Evolutionary conservation across 148 eudicot genomes (phyloP).

Genomic region (Rhododendron henanense): DNA sequence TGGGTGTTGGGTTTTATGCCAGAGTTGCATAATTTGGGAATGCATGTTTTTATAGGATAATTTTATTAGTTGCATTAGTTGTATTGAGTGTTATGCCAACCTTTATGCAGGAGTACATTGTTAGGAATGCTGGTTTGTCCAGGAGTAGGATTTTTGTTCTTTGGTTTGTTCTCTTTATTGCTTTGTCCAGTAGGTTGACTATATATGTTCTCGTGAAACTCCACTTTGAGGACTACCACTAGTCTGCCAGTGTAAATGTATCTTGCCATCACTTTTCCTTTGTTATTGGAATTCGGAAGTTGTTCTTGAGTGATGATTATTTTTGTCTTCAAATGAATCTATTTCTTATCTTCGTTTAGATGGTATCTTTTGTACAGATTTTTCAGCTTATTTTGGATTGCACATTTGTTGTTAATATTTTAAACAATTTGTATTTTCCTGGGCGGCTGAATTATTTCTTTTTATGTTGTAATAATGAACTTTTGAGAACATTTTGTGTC

Average conservation of each 20-base stretch:
- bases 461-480: neutral
- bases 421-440: neutral
- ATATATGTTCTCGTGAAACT: neutral
- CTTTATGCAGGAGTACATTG: neutral
- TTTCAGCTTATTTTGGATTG: neutral
- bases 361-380: neutral
- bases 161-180: neutral
- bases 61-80: neutral
- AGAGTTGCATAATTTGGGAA: neutral
- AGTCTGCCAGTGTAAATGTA: neutral
- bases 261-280: neutral
- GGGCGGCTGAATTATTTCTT: neutral
- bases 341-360: no score
- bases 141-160: neutral
- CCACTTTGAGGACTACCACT: neutral
- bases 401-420: neutral
- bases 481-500: neutral
- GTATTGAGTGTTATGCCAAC: neutral
- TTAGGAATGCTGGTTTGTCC: neutral
- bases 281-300: neutral
- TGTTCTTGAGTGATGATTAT: neutral
- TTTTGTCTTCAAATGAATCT: neutral
- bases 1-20: no score
- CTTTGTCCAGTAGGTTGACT: neutral
- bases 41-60: neutral